These are phyloP conservation scores for Phytophthora agathidicida DNA, from an alignment of 352 stramenopile genomes.

Conservation along the genomic window DNA sequence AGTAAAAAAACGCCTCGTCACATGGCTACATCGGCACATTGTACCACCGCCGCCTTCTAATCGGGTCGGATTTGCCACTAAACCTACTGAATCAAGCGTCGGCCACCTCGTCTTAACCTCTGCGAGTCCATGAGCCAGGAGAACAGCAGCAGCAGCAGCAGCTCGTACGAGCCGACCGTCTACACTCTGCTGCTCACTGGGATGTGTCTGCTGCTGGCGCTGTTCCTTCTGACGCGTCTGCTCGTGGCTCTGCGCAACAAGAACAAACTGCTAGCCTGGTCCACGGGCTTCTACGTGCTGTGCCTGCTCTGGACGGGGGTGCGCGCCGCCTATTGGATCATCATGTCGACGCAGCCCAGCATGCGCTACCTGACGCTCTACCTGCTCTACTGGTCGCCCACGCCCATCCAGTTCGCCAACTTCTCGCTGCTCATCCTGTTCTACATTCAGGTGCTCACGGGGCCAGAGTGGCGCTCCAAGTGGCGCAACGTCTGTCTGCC, in stretches of 20 bases:
- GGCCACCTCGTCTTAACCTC: slow-evolving; percentile 1
- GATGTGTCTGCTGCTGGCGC: slow-evolving; percentile 77
- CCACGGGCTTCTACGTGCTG: slow-evolving; percentile 80
- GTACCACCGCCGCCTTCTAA: slow-evolving; percentile 11
- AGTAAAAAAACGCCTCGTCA: slow-evolving; percentile 27
- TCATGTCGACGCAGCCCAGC: slow-evolving; percentile 73
- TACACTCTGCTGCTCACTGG: slow-evolving; percentile 82
- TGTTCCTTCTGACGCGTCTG: slow-evolving; percentile 78
- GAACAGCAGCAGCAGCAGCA: slow-evolving; percentile 31
- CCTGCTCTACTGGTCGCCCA: slow-evolving; percentile 87
- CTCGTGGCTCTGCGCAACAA: slow-evolving; percentile 72
- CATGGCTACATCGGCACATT: slow-evolving; percentile 13
- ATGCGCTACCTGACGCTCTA: slow-evolving; percentile 87
- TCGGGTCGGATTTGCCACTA: slow-evolving; percentile 22
- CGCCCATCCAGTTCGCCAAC: slow-evolving; percentile 89
- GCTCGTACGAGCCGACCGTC: slow-evolving; percentile 57
- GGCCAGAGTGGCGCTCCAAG: slow-evolving; percentile 66
- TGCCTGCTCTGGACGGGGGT: slow-evolving; percentile 86
- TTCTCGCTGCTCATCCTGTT: slow-evolving; percentile 89
- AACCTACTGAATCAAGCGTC: no score
- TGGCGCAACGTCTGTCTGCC: slow-evolving; percentile 86
- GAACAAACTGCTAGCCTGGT: slow-evolving; percentile 87
- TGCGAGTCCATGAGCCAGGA: no score
- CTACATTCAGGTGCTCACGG: slow-evolving; percentile 89
- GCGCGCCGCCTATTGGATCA: slow-evolving; percentile 84